phyloP scores from a whole-genome alignment of 1,139 yeast species.

The Yamadazyma conglobata region DNA sequence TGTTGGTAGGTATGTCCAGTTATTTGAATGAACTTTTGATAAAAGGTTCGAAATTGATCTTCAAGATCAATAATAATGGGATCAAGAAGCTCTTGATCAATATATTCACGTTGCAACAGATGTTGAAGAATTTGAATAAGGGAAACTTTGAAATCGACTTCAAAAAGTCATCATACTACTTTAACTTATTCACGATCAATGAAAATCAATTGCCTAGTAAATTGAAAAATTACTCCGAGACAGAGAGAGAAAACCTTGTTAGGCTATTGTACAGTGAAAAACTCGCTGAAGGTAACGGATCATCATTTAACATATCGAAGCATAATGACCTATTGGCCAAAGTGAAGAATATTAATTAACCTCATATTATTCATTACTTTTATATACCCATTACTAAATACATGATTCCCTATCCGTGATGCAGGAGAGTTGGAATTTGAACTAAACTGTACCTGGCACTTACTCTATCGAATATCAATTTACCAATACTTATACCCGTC shows the following conservation, averaged over 20 bases:
- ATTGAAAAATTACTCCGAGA: constrained; percentile 20
- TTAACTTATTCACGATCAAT: constrained; percentile 48
- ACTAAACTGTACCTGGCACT: constrained; percentile 16
- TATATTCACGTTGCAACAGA: constrained; percentile 71
- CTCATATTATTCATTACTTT: constrained; percentile 1
- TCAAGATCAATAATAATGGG: constrained; percentile 61
- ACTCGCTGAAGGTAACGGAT: constrained; percentile 38
- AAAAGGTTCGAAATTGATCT: constrained; percentile 54
- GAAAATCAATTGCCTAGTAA: constrained; percentile 32
- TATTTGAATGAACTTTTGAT: constrained; percentile 58
- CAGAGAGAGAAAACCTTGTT: constrained; percentile 33
- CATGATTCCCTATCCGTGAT: constrained; percentile 2
- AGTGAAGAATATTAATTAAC: constrained; percentile 6
- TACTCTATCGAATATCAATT: constrained; percentile 61
- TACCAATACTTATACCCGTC: constrained; percentile 64
- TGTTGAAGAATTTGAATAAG: constrained; percentile 59
- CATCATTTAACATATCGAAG: constrained; percentile 38
- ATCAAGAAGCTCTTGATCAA: constrained; percentile 64
- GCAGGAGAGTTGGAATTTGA: constrained; percentile 1
- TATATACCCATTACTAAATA: background rate
- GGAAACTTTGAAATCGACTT: constrained; percentile 62
- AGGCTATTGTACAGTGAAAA: constrained; percentile 45
- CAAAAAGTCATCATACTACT: constrained; percentile 54
- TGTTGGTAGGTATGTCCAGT: constrained; percentile 52
- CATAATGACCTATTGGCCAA: constrained; percentile 30